A percentile compares a stretch with the other conserved stretches of the same genome.
Evolutionary conservation across 169 alveolate genomes (phyloP).

Genomic region (Sarcocystis neurona): DNA sequence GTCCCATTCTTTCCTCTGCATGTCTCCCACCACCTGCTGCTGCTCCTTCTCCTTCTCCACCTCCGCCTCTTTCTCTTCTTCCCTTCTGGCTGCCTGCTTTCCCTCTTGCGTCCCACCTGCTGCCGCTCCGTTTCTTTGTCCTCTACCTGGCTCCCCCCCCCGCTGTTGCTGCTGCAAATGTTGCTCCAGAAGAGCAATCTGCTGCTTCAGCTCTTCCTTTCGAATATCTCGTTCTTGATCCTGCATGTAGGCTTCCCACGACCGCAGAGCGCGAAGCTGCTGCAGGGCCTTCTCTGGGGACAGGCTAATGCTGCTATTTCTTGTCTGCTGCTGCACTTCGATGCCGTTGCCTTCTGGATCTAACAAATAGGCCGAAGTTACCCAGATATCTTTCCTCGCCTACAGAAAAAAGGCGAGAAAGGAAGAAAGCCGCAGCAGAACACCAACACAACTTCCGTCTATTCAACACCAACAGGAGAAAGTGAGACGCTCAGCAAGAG

Average conservation of each 20-base stretch:
- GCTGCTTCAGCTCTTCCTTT: slow-evolving; percentile 46
- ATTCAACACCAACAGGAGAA: too few relatives aligned
- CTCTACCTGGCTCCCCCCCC: neutral
- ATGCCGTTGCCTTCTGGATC: slow-evolving; percentile 64
- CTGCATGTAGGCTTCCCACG: slow-evolving; percentile 58
- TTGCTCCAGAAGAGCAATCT: slow-evolving; percentile 33
- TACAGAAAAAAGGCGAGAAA: neutral
- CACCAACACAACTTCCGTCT: too few relatives aligned
- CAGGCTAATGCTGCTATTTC: slow-evolving; percentile 27
- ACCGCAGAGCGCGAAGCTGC: slow-evolving; percentile 37
- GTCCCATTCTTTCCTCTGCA: neutral
- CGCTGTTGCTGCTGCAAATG: slow-evolving; percentile 43
- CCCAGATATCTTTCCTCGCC: slow-evolving; percentile 64
- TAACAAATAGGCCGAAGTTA: slow-evolving; percentile 25
- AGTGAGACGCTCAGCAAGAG: too few relatives aligned
- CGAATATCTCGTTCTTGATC: slow-evolving; percentile 52
- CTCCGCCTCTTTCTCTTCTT: too few relatives aligned
- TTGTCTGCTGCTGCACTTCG: slow-evolving; percentile 38
- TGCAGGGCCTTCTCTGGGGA: slow-evolving; percentile 1
- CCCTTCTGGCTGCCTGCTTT: too few relatives aligned
- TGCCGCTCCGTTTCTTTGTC: neutral
- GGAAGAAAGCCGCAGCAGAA: too few relatives aligned
- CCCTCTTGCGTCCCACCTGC: neutral
- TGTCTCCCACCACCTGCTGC: neutral
- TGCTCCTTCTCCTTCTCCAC: neutral